Base-by-base conservation (phyloP, 805 yeast genomes). In the Candida montana region DNA sequence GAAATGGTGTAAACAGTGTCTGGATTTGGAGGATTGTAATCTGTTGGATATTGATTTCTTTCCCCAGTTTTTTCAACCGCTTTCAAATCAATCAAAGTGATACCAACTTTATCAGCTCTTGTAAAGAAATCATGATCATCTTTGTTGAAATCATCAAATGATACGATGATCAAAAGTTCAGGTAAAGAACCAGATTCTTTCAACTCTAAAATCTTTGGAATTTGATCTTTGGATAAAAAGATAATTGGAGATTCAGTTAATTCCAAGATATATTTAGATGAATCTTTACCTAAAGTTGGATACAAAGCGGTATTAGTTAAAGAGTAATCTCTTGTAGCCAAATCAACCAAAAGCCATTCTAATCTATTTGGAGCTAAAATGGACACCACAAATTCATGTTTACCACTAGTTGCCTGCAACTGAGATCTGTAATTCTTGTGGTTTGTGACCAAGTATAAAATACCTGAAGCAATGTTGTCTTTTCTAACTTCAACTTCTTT, bases 301-400 rank as follows among this genome's bases (percentile, higher is more conserved):
- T 71, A 71, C 28, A 70, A 46, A 4, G 71, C 64, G 2, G 71
- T 72, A 35, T 64, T 58, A 11, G 68, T 57, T 37, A 58, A 71
- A 63, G 64, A 67, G 62, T 70, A 75, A n/a, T 72, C 65, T 23
- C 61, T 58, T 47, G 78, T 70, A 0, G 84, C 82, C 50, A 77
- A 53, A 56, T 79, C 83, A 15, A 79, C 54, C 20, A 79, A 53
- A n/a, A 66, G 63, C 85, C 85, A 79, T 55, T 78, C 81, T 6
- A 67, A 55, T 39, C 79, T 60, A 53, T 77, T 77, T 19, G 63
- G 57, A 31, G 77, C 64, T 51, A 69, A 74, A 13, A 77, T 43
- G 5, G 76, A 61, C 28, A 75, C 68, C 26, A 72, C 55, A 44
- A 71, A 74, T 40, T 59, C 53, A 16, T 46, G 49, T 44, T 39